Evolutionary conservation across 2,329 filamentous ascomycete species (phyloP), one percentile per base, ranked within the genome.

Genomic region (Zalaria sp.): DNA sequence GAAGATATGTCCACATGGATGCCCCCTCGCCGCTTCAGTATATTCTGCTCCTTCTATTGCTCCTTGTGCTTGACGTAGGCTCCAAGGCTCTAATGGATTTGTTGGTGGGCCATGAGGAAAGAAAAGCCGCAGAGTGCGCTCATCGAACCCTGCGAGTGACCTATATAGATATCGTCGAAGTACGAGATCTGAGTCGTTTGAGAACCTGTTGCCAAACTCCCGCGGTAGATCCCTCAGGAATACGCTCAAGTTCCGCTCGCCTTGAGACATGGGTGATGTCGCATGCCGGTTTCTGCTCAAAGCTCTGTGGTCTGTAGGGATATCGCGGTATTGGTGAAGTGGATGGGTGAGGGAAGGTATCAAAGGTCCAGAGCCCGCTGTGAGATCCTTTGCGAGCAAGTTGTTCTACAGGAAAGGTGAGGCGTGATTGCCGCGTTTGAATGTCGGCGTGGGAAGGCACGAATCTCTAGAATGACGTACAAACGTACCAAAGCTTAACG

Each of bases 1-100:
- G 72, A 98, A 94, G 47, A 98, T 96, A 66, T 98, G 93, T 3
- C 91, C 93, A 59, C 91, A 98, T 37, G 87, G 81, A 62, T 93
- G 93, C 42, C 93, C 91, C 51, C 86, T 78, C 9, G 91, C 91
- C 5, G 83, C 82, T 51, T 89, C 83, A 18, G 86, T 91, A 58
- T 96, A 98, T 60, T 98, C 93, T 28, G 89, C 86, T 7, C 91
- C 89, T 56, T 94, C 87, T 44, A 86, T 72, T n/a, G 85, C 85
- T 11, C 88, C 89, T 58, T 98, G 93, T 10, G 88, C 88, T 52
- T 85, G 79, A 46, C 82, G 76, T 34, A 98, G 69, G 61, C 83
- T 91, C 73, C 88, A 81, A 36, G 50, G 49, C 37, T 54, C 42
- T 6, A 47, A 47, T 5, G 31, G 43, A 37, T 58, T 51, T 5